Evolutionary conservation across 2,329 filamentous ascomycete species (phyloP), one percentile per base, ranked within the genome.

Genomic region (Tothia fuscella): DNA sequence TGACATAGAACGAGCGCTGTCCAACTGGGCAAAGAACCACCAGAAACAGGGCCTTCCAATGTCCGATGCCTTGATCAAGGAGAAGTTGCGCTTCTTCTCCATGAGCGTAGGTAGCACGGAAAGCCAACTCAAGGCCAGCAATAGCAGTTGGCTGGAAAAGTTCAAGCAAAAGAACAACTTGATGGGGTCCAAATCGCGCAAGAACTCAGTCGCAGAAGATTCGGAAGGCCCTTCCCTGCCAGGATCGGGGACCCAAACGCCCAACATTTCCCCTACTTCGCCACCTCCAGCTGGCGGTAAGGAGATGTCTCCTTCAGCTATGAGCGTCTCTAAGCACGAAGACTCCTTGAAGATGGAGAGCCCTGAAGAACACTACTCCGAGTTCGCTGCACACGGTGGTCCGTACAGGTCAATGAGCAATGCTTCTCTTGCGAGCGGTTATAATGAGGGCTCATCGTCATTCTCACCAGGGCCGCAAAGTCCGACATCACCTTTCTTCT

Each of bases 131-230:
- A 83, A 81, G 52, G 74, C 74, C 37, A 74, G 85, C 49, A 91
- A 76, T 50, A 68, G 76, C 22, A 78, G 71, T 50, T 95, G 89
- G 88, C 71, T 96, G 25, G 86, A 94, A 55, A 93, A 91, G 57
- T 96, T 96, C 68, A 94, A 95, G 67, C 77, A 86, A 56, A 94
- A 89, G 64, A 81, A 93, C 57, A 78, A 72, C 48, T 55, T 80
- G 9, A 59, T 67, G 50, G 63, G 34, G 4, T 7, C 70, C 9
- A 71, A 70, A 51, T 66, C 67, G 33, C 61, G 72, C 34, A 76
- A 75, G 55, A 61, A 63, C 22, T 75, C 72, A 5, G 57, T 68
- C 39, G 64, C 63, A 34, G 57, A 78, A 28, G 43, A 38, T 34
- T 33, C 40, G 4, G 37, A 29, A 17, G 38, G 16, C 3, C 16